Conservation (phyloP, 805 yeast genomes). For the Candida morakotiae region DNA sequence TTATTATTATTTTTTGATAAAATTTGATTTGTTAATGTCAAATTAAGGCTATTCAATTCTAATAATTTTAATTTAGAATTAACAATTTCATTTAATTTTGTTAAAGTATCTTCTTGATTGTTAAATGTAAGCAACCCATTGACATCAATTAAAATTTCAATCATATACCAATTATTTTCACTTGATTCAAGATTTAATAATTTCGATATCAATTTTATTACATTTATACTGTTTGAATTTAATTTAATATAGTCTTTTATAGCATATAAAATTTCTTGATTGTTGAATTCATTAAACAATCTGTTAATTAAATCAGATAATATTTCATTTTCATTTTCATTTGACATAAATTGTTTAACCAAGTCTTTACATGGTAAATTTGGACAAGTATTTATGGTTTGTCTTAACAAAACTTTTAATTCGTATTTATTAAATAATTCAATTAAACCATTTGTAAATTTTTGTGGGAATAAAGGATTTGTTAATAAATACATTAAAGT, state of each 20-base stretch:
- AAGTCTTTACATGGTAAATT: slow-evolving; percentile 63
- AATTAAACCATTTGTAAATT: slow-evolving; percentile 53
- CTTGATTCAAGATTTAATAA: slow-evolving; percentile 42
- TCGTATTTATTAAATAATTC: slow-evolving; percentile 36
- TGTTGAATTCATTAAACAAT: slow-evolving; percentile 60
- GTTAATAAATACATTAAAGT: slow-evolving; percentile 73
- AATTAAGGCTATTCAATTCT: slow-evolving; percentile 38
- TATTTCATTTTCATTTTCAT: slow-evolving; percentile 50
- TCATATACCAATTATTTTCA: slow-evolving; percentile 55
- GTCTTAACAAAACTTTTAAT: slow-evolving; percentile 67
- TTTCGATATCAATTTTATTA: slow-evolving; percentile 34
- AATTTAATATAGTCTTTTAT: slow-evolving; percentile 34
- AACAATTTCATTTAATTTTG: slow-evolving; percentile 41
- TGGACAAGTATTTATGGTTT: slow-evolving; percentile 77
- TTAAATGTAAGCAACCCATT: slow-evolving; percentile 57
- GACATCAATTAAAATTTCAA: slow-evolving; percentile 65
- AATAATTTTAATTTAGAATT: slow-evolving; percentile 43
- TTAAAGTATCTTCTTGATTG: slow-evolving; percentile 51
- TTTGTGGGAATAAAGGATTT: slow-evolving; percentile 79
- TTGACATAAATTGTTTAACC: slow-evolving; percentile 50
- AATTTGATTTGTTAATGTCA: slow-evolving; percentile 46
- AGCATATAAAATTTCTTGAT: slow-evolving; percentile 51
- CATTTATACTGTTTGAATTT: slow-evolving; percentile 16
- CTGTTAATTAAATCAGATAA: slow-evolving; percentile 67
- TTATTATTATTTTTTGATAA: slow-evolving; percentile 20